A percentile compares a stretch with the other conserved stretches of the same genome.
Conservation (phyloP, 129 eudicot genomes). For the Artemisia annua region DNA sequence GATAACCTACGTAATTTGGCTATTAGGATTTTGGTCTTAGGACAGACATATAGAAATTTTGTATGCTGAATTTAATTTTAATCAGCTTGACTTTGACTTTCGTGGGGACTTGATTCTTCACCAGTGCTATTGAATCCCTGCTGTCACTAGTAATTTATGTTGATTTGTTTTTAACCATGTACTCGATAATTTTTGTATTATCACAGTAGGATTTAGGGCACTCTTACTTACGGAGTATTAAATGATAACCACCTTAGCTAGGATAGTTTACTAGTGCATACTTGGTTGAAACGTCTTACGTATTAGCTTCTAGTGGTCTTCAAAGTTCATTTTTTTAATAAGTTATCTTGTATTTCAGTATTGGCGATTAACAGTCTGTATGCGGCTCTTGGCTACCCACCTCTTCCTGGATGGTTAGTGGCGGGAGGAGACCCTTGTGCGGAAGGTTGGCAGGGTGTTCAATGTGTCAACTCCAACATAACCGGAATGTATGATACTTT, state of each 20-base stretch:
- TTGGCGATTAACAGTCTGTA: conserved; percentile 73
- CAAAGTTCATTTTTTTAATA: background rate
- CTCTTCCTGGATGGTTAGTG: conserved; percentile 81
- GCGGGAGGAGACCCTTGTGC: conserved; percentile 91
- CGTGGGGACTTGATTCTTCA: background rate
- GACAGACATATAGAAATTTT: background rate
- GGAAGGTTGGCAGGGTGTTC: conserved; percentile 92
- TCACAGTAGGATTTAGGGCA: too few species aligned
- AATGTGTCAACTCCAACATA: conserved; percentile 79
- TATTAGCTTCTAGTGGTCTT: background rate
- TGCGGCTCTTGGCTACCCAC: conserved; percentile 75
- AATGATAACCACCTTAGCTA: background rate
- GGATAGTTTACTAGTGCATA: background rate
- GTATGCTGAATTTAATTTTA: background rate
- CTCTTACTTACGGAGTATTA: too few species aligned
- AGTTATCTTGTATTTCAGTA: conserved; percentile 52
- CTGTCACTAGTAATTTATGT: too few species aligned
- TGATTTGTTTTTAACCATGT: too few species aligned
- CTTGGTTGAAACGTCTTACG: background rate
- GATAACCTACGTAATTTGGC: too few species aligned
- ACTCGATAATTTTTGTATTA: too few species aligned
- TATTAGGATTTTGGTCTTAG: background rate
- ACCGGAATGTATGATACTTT: conserved; percentile 73
- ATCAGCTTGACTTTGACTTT: background rate
- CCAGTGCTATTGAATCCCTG: too few species aligned